Percentiles rank a stretch among this genome's conserved stretches.
These are phyloP conservation scores for Ogataea paraovalis DNA, from an alignment of 805 yeast species.

Conservation along the genomic window DNA sequence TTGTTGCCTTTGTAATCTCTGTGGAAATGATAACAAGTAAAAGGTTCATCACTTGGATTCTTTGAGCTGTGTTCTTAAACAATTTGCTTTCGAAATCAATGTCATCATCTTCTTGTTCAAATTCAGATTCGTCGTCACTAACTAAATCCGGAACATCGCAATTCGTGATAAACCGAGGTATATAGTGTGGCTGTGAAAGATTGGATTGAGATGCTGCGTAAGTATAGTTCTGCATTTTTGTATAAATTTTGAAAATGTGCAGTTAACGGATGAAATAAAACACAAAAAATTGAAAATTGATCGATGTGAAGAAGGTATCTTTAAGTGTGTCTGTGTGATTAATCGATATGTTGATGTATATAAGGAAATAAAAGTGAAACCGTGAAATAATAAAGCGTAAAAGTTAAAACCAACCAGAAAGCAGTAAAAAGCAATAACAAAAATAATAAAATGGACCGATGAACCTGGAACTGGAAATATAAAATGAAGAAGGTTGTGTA, in stretches of 20 bases:
- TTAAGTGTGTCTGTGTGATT: too few species aligned
- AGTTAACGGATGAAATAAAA: background rate
- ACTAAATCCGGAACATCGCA: slow-evolving; percentile 10
- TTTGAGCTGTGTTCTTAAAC: background rate
- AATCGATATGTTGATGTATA: background rate
- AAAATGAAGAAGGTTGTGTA: background rate
- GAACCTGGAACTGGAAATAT: background rate
- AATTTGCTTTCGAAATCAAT: background rate
- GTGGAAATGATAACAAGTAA: slow-evolving; percentile 1
- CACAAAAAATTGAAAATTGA: background rate
- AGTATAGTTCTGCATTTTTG: slow-evolving; percentile 4
- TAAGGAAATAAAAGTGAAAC: background rate
- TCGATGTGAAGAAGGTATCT: too few species aligned
- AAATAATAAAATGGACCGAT: background rate
- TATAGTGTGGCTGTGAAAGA: background rate
- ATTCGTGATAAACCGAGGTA: background rate
- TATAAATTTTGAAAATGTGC: background rate
- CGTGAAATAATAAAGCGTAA: background rate
- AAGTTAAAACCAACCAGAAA: background rate
- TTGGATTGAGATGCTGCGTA: background rate
- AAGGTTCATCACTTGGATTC: slow-evolving; percentile 1
- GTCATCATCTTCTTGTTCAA: background rate
- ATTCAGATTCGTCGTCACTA: slow-evolving; percentile 3
- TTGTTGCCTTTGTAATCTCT: background rate
- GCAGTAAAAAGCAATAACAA: background rate